phyloP scores from a whole-genome alignment of 371 early-diverging fungal species.

The Circinella minor region DNA sequence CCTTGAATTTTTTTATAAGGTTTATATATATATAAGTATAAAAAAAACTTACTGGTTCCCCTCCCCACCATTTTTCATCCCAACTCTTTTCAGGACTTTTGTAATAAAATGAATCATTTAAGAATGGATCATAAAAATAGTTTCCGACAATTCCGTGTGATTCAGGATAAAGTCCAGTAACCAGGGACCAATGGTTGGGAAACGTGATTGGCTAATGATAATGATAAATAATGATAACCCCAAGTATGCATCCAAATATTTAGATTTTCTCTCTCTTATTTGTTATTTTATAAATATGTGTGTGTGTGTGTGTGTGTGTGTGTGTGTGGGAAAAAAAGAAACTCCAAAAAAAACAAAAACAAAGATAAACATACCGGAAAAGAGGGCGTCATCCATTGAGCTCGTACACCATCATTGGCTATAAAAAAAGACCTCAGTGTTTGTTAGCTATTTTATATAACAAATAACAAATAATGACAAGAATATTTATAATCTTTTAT shows the following conservation, averaged over 20 bases:
- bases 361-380: constrained; percentile 62
- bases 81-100: constrained; percentile 64
- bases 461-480: no score
- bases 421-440: not conserved
- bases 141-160: constrained; percentile 93
- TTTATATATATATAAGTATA: not conserved
- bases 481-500: not conserved
- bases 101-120: constrained; percentile 85
- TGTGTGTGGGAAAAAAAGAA: not conserved
- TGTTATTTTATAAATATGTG: no score
- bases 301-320: no score
- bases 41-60: constrained; percentile 74
- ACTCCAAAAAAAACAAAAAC: not conserved
- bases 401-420: constrained; percentile 57
- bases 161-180: constrained; percentile 92
- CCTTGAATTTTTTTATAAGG: no score
- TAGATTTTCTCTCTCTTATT: no score
- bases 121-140: constrained; percentile 77
- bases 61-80: constrained; percentile 88
- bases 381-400: constrained; percentile 76
- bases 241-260: not conserved
- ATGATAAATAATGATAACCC: not conserved
- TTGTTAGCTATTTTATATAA: no score
- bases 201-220: constrained; percentile 76
- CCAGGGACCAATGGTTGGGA: constrained; percentile 94